Evolutionary conservation across 768 basidiomycete genomes (phyloP), one percentile per base, ranked within the genome.

Genomic region (Amanita brunnescens): DNA sequence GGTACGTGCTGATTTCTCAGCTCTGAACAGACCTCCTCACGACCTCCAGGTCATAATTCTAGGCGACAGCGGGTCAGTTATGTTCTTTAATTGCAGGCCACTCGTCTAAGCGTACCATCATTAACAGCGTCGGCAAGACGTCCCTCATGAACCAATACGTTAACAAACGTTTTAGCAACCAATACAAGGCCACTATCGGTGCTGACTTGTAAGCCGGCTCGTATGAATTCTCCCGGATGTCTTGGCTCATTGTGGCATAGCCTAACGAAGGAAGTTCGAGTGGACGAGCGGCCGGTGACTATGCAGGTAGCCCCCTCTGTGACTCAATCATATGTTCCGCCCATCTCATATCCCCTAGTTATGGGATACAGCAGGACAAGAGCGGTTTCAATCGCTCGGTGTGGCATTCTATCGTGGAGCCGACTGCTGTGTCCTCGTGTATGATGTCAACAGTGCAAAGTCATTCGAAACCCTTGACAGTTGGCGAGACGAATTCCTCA

Each of bases 81-180:
- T 23, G 26, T 35, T 39, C 40, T 39, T 42, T 10, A 26, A 53
- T 40, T 29, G 13, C 47, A 7, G 3, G 30, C 24, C 32, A 30
- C 41, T 21, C 34, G 45, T 34, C 48, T 59, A 38, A 48, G 13
- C 38, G 51, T 49, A 38, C 56, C 23, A n/a, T n/a, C n/a, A n/a
- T 54, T 52, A 46, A 14, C 61, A 94, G 94, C 52, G 95, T 97
- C 67, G 95, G 94, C 38, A 98, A 98, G 86, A 98, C 96, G 37
- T 98, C 95, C 24, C 86, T 99, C 61, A 99, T 99, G 96, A 97
- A 97, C 75, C 96, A 99, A 72, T 98, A 96, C 74, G 96, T 99
- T 58, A 98, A 97, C 81, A 98, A 97, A 70, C 87, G 96, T 55
- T 99, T 98, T 71, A 92, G 89, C 68, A 96, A 94, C 72, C 95